phyloP scores from a whole-genome alignment of 805 yeast genomes.

The Pichia sporocuriosa region DNA sequence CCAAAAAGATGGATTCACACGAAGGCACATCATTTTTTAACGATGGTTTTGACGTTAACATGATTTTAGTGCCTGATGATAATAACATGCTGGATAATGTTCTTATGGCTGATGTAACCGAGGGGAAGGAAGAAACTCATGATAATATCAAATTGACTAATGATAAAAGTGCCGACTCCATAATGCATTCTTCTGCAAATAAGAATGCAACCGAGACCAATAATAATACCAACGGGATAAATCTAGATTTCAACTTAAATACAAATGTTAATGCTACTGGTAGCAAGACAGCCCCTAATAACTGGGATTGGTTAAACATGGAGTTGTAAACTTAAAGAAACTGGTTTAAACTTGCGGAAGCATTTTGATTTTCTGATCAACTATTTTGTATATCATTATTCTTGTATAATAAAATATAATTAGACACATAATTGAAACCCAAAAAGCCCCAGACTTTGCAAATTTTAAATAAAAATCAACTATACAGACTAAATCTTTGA shows the following conservation, averaged over 20 bases:
- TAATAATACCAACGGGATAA: neutral
- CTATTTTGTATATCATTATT: neutral
- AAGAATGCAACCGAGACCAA: too few species aligned
- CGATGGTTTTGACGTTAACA: conserved; percentile 3
- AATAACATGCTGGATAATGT: neutral
- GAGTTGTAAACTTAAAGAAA: conserved; percentile 24
- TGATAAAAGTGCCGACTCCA: neutral
- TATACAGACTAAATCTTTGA: too few species aligned
- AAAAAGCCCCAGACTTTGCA: too few species aligned
- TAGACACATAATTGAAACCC: too few species aligned
- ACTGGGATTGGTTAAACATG: conserved; percentile 45
- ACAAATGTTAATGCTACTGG: conserved; percentile 1
- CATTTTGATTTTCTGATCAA: neutral
- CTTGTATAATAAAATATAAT: neutral
- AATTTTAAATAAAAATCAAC: too few species aligned
- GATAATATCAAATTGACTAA: neutral
- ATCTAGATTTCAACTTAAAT: neutral
- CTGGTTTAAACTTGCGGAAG: too few species aligned
- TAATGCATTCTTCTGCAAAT: too few species aligned
- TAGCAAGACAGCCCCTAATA: conserved; percentile 6
- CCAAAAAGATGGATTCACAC: too few species aligned
- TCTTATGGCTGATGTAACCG: too few species aligned
- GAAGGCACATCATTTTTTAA: conserved; percentile 19
- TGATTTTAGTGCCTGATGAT: conserved; percentile 1
- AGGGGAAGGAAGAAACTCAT: too few species aligned